A percentile compares a stretch with the other conserved stretches of the same genome.
These are phyloP conservation scores for Sarocladiaceae sp. DNA, from an alignment of 2,329 filamentous ascomycete genomes.

Conservation along the genomic window DNA sequence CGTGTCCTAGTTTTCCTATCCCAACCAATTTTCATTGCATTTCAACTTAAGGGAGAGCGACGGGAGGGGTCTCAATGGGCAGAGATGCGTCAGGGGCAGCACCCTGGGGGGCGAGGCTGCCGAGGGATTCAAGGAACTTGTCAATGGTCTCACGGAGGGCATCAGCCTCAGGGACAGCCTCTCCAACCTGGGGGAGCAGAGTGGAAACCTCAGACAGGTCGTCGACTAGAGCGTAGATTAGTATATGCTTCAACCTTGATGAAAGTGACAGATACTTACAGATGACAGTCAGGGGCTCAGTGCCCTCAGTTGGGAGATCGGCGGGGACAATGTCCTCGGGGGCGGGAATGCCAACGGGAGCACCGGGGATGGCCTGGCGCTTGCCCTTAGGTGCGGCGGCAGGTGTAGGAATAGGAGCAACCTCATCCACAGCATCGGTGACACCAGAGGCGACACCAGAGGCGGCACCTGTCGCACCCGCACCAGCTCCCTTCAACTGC, in stretches of 20 bases:
- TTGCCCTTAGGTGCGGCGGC: background rate
- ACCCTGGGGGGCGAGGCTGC: background rate
- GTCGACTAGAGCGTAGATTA: background rate
- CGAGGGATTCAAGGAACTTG: background rate
- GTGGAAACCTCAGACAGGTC: conserved; percentile 1
- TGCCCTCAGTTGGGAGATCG: background rate
- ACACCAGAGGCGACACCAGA: background rate
- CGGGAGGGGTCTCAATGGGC: background rate
- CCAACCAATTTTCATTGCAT: too few species aligned
- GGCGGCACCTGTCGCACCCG: background rate
- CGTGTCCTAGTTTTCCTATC: too few species aligned
- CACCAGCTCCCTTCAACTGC: background rate
- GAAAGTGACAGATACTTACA: conserved; percentile 1
- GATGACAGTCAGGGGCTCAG: conserved; percentile 5
- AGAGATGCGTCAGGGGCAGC: background rate
- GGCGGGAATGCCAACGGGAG: background rate
- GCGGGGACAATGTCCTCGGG: background rate
- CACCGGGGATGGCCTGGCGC: background rate
- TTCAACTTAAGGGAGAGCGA: too few species aligned
- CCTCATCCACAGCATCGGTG: background rate
- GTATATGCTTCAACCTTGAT: background rate
- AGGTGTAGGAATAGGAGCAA: background rate
- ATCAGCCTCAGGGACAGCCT: background rate
- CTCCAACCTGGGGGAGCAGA: background rate
- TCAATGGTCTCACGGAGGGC: background rate